Conservation (phyloP, 352 stramenopile genomes). For the Phytophthora hybrid region DNA sequence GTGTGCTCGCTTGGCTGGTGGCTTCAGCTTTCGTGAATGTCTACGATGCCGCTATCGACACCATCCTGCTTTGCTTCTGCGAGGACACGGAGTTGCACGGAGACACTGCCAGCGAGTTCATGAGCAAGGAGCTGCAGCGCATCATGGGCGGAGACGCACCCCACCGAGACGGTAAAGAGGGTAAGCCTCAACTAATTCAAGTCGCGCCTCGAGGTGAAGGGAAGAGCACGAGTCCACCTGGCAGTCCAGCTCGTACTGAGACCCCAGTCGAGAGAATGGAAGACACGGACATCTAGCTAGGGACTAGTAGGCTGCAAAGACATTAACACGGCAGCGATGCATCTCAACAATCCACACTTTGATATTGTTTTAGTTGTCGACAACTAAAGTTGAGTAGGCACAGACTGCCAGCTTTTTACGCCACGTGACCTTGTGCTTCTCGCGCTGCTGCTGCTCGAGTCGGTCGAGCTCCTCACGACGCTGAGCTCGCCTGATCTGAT, state of each 20-base stretch:
- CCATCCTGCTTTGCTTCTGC: slow-evolving; percentile 97
- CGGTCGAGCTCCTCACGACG: slow-evolving; percentile 33
- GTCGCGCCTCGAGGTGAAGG: slow-evolving; percentile 34
- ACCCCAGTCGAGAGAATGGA: slow-evolving; percentile 31
- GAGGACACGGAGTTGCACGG: slow-evolving; percentile 88
- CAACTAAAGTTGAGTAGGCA: slow-evolving; percentile 61
- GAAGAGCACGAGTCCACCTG: slow-evolving; percentile 5
- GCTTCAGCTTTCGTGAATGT: slow-evolving; percentile 92
- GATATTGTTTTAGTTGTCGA: slow-evolving; percentile 4
- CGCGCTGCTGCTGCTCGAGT: slow-evolving; percentile 39
- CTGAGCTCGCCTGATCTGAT: slow-evolving; percentile 48
- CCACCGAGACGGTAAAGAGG: slow-evolving; percentile 2
- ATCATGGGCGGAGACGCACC: slow-evolving; percentile 58
- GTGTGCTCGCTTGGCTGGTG: slow-evolving; percentile 90
- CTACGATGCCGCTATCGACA: slow-evolving; percentile 96
- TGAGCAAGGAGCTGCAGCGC: slow-evolving; percentile 74
- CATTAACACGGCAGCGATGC: neutral
- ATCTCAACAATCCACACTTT: neutral
- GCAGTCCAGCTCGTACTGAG: slow-evolving; percentile 15
- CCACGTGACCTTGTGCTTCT: slow-evolving; percentile 60
- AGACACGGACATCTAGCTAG: slow-evolving; percentile 53
- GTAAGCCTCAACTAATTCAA: slow-evolving; percentile 52
- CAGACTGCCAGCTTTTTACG: slow-evolving; percentile 76
- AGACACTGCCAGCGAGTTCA: slow-evolving; percentile 72
- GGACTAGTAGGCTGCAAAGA: neutral